These are phyloP conservation scores for Elongisporangium undulatum DNA, from an alignment of 352 stramenopile genomes.

Conservation along the genomic window DNA sequence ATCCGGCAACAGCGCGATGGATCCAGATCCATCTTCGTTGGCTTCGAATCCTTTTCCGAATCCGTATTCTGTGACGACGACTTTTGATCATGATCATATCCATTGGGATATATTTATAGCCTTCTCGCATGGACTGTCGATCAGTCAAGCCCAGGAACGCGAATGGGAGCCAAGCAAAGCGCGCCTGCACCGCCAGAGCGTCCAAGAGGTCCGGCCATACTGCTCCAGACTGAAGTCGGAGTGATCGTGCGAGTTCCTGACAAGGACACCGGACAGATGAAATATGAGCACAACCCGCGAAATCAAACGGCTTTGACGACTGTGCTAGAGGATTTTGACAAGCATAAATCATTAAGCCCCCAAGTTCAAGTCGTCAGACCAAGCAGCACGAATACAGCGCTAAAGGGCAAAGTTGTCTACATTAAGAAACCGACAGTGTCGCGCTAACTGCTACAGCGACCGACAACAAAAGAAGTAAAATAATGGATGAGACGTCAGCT, in stretches of 20 bases:
- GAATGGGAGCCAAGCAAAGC: conserved; percentile 33
- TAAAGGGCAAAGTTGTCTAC: conserved; percentile 59
- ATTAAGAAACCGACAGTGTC: conserved; percentile 34
- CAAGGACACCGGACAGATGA: conserved; percentile 11
- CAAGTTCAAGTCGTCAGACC: conserved; percentile 32
- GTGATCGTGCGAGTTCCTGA: conserved; percentile 47
- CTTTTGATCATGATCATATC: conserved; percentile 34
- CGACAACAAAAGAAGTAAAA: background rate
- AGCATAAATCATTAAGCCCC: conserved; percentile 2
- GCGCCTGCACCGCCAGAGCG: conserved; percentile 19
- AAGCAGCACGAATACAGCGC: conserved; percentile 30
- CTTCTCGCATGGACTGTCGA: background rate
- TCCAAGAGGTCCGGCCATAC: conserved; percentile 20
- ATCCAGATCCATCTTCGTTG: conserved; percentile 53
- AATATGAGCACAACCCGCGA: conserved; percentile 48
- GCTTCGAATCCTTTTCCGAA: conserved; percentile 50
- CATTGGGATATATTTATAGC: background rate
- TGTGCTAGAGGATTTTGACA: background rate
- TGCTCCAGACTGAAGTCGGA: conserved; percentile 38
- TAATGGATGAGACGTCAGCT: background rate
- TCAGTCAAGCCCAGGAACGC: background rate
- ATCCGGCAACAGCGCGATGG: conserved; percentile 39
- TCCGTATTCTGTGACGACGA: conserved; percentile 70
- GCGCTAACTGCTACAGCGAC: no score
- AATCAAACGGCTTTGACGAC: conserved; percentile 2